A percentile compares a stretch with the other conserved stretches of the same genome.
Evolutionary conservation across 2,329 filamentous ascomycete genomes (phyloP).

Genomic region (Sclerotiophoma versabilis): DNA sequence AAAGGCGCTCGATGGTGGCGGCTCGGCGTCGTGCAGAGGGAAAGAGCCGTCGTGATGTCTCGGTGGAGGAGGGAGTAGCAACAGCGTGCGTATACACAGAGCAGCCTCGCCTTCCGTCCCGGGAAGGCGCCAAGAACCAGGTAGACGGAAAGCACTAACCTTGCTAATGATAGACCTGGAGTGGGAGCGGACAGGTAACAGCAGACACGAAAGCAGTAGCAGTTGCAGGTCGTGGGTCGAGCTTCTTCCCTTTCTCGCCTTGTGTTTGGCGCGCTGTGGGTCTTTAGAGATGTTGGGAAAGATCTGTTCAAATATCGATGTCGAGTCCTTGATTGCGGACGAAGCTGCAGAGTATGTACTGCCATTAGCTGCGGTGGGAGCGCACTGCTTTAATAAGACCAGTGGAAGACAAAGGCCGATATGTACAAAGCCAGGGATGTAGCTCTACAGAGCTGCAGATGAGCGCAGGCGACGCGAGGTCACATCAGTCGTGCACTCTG

Average conservation of each 20-base stretch:
- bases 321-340: conserved; percentile 28
- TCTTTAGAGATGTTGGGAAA: conserved; percentile 42
- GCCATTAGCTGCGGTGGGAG: conserved; percentile 32
- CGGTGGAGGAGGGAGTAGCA: conserved; percentile 24
- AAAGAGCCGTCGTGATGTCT: conserved; percentile 36
- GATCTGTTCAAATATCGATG: conserved; percentile 48
- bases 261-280: conserved; percentile 6
- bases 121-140: conserved; percentile 20
- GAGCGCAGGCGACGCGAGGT: conserved; percentile 36
- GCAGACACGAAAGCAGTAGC: conserved; percentile 15
- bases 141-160: conserved; percentile 30
- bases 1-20: conserved; percentile 29
- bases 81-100: conserved; percentile 23
- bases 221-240: conserved; percentile 10
- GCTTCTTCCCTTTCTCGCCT: conserved; percentile 11
- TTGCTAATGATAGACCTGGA: conserved; percentile 20
- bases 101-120: conserved; percentile 29
- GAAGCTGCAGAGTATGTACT: conserved; percentile 35
- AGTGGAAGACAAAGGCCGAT: conserved; percentile 23
- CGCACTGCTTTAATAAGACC: conserved; percentile 40
- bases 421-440: conserved; percentile 37
- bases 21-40: conserved; percentile 32
- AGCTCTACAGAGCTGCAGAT: conserved; percentile 30
- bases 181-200: conserved; percentile 23
- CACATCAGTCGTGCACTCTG: conserved; percentile 42